Base-by-base conservation (phyloP, 441 rosid genomes). In the Theobroma grandiflorum region DNA sequence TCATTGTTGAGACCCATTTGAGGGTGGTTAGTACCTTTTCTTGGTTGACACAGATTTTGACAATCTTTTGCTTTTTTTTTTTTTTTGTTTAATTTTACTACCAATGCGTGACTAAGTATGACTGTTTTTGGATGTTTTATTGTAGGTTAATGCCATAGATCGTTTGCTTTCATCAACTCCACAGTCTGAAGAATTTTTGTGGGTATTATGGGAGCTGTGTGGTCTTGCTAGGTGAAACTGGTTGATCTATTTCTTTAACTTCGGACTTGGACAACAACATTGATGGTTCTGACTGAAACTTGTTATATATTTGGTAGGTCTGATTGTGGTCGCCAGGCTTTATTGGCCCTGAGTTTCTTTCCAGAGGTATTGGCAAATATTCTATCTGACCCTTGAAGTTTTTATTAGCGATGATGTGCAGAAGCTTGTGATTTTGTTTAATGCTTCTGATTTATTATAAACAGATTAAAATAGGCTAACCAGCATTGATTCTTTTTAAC, bases 121-220 rank as follows among this genome's bases (percentile, higher is more conserved):
- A 26, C 47, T n/a, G 38, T 45, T 63, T 84, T 33, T 63, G 35
- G 26, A 3, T 83, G 47, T 78, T 59, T 76, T 80, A 38, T 40
- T 87, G 75, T 85, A 97, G 99, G 96, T 95, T 78, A 91, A 89
- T 74, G 98, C 97, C 42, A 85, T 94, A 71, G 97, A 97, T 88
- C 90, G 95, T 58, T 91, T 97, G 88, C 91, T 97, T 66, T 82
- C 84, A 71, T 88, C 93, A 63, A 83, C 91, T 76, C 93, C 92
- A 57, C 97, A 90, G 65, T 88, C 98, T n/a, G 99, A 97, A 88
- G 99, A 97, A 82, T 95, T 97, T 87, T 83, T 97, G 65, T 94
- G 98, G 99, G 95, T 92, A 77, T 88, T 95, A 75, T 95, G 99
- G 99, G 99, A 97, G 87, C 89, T 97, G 42, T 96, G 98, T 84